Percentiles rank a stretch among this genome's conserved stretches.
phyloP scores from a whole-genome alignment of 257 asterid genomes.

The Capsicum pubescens region DNA sequence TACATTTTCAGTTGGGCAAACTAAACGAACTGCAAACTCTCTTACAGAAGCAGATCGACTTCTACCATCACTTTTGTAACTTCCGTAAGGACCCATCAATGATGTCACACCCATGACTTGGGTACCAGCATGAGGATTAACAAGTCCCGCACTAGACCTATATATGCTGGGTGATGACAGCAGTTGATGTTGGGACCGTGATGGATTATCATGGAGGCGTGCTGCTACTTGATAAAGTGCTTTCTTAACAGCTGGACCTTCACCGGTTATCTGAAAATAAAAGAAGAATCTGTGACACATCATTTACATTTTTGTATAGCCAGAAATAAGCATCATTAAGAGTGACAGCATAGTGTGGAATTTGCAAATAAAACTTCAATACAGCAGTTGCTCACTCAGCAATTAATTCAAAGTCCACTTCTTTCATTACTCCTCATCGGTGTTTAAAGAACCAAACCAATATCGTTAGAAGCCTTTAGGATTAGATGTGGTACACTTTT shows the following conservation, averaged over 20 bases:
- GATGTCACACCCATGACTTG: conserved; percentile 50
- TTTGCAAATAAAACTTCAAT: conserved; percentile 12
- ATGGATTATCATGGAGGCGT: conserved; percentile 80
- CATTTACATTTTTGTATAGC: conserved; percentile 18
- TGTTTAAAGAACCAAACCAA: not conserved
- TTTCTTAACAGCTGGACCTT: conserved; percentile 55
- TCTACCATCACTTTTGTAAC: conserved; percentile 51
- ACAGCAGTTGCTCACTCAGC: conserved; percentile 14
- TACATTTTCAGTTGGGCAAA: conserved; percentile 77
- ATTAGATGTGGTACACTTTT: not conserved
- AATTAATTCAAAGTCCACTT: not conserved
- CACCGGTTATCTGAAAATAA: conserved; percentile 72
- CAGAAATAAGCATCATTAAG: conserved; percentile 28
- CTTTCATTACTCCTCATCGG: conserved; percentile 10
- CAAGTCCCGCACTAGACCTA: conserved; percentile 66
- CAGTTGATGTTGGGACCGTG: conserved; percentile 76
- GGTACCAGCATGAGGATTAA: conserved; percentile 56
- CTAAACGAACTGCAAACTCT: conserved; percentile 72
- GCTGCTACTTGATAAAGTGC: conserved; percentile 80
- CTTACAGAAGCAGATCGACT: conserved; percentile 55
- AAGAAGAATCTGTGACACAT: not conserved
- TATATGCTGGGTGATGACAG: conserved; percentile 72
- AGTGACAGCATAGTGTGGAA: not conserved
- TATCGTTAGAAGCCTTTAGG: not conserved
- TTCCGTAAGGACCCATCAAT: conserved; percentile 67